Evolutionary conservation across 169 alveolate species (phyloP), one percentile per base, ranked within the genome.

Genomic region (Cryptosporidium tyzzeri): DNA sequence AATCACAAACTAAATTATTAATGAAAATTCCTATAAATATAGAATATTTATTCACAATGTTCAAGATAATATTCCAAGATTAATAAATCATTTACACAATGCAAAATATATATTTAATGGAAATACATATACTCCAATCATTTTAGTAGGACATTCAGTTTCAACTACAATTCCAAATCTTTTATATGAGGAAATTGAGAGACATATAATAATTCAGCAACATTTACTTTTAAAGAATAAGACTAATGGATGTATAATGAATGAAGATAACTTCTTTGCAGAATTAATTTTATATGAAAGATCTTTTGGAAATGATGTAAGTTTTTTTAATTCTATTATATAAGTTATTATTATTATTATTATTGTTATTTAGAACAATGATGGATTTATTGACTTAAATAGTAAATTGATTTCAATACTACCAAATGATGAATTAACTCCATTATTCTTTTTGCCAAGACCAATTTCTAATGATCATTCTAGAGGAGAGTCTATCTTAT

Each of bases 381-480:
- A 80, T 33, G 87, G 87, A 37, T 80, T 80, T 48, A 80, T 80
- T 37, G 87, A 80, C 29, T 39, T 80, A 18, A 80, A 80, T 41
- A 65, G 75, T 62, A 80, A 80, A 65, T 29, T 80, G 26, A 12
- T 80, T 14, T 62, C 73, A 61, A 44, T 58, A 80, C 23, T 80
- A 62, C 51, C 87, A 62, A n/a, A 21, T 65, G 75, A 80, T 6
- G 87, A 62, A 12, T 62, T 62, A 7, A 80, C 69, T 44, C 87
- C 87, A n/a, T 44, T 80, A 50, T 80, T 41, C 67, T 80, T 80
- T 65, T 62, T 80, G 8, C 87, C 87, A 65, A 59, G 87, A 59
- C 87, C 71, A n/a, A 80, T 80, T 4, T 80, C 87, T 2, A 80
- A 44, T 80, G 50, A 37, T 9, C 35, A 61, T 65, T 39, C 51